Percentiles rank a stretch among this genome's conserved stretches.
These are phyloP conservation scores for Aspergillus ostianus DNA, from an alignment of 495 filamentous ascomycete genomes.

Conservation along the genomic window DNA sequence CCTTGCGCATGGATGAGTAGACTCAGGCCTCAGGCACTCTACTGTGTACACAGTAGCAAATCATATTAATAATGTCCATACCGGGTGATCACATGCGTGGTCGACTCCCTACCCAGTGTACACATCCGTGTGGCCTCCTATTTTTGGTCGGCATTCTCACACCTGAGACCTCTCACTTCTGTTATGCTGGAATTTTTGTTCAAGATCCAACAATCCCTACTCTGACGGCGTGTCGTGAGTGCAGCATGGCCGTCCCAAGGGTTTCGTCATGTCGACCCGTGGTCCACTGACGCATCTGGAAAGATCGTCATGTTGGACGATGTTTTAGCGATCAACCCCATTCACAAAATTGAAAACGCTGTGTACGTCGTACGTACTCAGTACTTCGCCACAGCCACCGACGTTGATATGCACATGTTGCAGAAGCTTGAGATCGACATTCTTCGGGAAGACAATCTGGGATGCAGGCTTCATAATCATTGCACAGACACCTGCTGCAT, in stretches of 20 bases:
- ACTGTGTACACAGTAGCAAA: too few species aligned
- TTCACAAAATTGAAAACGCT: neutral
- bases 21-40: too few species aligned
- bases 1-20: too few species aligned
- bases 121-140: neutral
- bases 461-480: neutral
- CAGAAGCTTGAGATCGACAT: neutral
- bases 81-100: too few species aligned
- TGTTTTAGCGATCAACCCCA: neutral
- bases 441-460: neutral
- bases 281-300: conserved; percentile 11
- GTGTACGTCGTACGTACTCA: neutral
- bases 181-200: neutral
- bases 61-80: too few species aligned
- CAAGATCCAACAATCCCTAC: neutral
- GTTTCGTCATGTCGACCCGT: conserved; percentile 5
- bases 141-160: neutral
- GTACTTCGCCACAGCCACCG: conserved; percentile 9
- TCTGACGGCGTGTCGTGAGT: conserved; percentile 2
- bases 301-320: conserved; percentile 10
- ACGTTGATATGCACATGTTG: neutral
- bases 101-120: too few species aligned
- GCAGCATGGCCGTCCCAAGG: neutral
- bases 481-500: neutral
- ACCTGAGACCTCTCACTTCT: neutral